These are phyloP conservation scores for Hevea brasiliensis DNA, from an alignment of 345 rosid species.

Conservation along the genomic window DNA sequence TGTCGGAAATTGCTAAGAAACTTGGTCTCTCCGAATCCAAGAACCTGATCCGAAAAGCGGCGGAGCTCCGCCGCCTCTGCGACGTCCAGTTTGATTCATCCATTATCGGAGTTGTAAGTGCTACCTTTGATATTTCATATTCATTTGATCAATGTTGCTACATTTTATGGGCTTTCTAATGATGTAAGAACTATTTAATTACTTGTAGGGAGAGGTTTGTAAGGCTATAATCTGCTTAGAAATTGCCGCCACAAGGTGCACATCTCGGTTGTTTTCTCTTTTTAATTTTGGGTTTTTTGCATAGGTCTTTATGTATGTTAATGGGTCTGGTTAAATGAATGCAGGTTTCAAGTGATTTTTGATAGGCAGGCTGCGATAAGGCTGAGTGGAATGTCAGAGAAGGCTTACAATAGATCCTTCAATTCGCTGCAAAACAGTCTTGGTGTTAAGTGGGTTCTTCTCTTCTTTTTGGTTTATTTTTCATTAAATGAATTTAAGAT, in stretches of 20 bases:
- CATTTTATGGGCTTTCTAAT: not conserved
- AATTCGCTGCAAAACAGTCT: constrained; percentile 72
- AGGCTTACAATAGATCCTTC: constrained; percentile 79
- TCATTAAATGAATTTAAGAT: not conserved
- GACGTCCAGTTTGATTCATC: constrained; percentile 94
- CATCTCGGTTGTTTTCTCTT: not conserved
- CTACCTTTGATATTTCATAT: not conserved
- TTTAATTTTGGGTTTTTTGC: not conserved
- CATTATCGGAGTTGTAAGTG: constrained; percentile 75
- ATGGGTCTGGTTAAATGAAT: not conserved
- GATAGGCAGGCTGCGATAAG: constrained; percentile 68
- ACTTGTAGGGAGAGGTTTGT: constrained; percentile 78
- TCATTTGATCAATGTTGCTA: not conserved
- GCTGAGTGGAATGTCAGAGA: constrained; percentile 90
- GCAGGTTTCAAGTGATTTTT: constrained; percentile 63
- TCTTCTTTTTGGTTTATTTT: not conserved
- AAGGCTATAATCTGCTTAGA: constrained; percentile 90
- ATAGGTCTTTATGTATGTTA: not conserved
- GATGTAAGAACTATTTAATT: not conserved
- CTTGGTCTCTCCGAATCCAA: constrained; percentile 72
- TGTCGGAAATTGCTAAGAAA: constrained; percentile 65
- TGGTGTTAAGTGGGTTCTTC: constrained; percentile 64
- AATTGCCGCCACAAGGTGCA: constrained; percentile 74
- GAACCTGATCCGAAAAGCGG: constrained; percentile 72
- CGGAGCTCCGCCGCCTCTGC: constrained; percentile 93